Evolutionary conservation across 1,139 yeast genomes (phyloP).

Genomic region (Blastobotrys elegans): DNA sequence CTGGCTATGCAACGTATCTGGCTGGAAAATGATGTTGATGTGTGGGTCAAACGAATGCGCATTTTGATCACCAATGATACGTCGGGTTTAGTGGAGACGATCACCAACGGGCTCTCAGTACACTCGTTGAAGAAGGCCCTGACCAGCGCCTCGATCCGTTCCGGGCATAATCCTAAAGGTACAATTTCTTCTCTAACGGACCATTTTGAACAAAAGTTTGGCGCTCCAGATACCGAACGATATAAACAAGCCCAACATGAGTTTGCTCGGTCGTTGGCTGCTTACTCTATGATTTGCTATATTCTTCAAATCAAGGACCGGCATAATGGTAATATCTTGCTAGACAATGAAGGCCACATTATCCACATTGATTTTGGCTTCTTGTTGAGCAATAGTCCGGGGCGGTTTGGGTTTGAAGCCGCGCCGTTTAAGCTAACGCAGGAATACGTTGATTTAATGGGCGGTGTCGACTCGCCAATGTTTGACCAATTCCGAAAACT

Average conservation of each 20-base stretch:
- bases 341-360: slow-evolving; percentile 91
- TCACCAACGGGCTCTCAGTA: slow-evolving; percentile 85
- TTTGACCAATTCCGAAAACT: slow-evolving; percentile 55
- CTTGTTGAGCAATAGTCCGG: slow-evolving; percentile 87
- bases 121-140: slow-evolving; percentile 91
- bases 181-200: slow-evolving; percentile 67
- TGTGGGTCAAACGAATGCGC: slow-evolving; percentile 92
- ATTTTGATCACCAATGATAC: slow-evolving; percentile 85
- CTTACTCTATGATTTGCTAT: slow-evolving; percentile 84
- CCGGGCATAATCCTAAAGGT: slow-evolving; percentile 64
- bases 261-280: slow-evolving; percentile 80
- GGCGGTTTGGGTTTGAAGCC: slow-evolving; percentile 93
- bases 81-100: slow-evolving; percentile 91
- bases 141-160: slow-evolving; percentile 63
- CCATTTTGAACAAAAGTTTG: slow-evolving; percentile 72
- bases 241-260: slow-evolving; percentile 73
- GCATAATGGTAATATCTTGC: slow-evolving; percentile 93
- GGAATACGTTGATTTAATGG: slow-evolving; percentile 83
- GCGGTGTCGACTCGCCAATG: slow-evolving; percentile 61
- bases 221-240: slow-evolving; percentile 45
- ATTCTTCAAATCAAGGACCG: slow-evolving; percentile 88
- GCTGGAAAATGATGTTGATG: slow-evolving; percentile 59
- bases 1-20: slow-evolving; percentile 81
- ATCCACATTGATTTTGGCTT: slow-evolving; percentile 96
- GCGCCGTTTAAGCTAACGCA: slow-evolving; percentile 90